Evolutionary conservation across 352 stramenopile genomes (phyloP).

Genomic region (Globisporangium yorkense): DNA sequence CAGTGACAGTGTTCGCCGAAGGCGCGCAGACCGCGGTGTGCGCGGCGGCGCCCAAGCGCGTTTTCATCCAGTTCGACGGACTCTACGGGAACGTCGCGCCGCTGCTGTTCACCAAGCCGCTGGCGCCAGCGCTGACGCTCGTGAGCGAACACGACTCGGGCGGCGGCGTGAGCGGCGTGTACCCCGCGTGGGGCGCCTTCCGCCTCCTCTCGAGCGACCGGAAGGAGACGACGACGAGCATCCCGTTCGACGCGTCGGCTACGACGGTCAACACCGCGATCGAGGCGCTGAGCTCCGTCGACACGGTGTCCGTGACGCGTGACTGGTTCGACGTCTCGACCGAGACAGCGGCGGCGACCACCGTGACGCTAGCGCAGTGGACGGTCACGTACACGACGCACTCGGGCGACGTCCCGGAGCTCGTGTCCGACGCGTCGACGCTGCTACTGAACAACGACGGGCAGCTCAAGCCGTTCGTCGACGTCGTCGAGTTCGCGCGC

Average conservation of each 20-base stretch:
- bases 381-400: slow-evolving; percentile 58
- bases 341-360: slow-evolving; percentile 22
- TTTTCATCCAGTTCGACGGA: slow-evolving; percentile 77
- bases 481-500: slow-evolving; percentile 38
- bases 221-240: slow-evolving; percentile 34
- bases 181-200: slow-evolving; percentile 87
- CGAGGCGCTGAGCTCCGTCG: slow-evolving; percentile 72
- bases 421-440: slow-evolving; percentile 35
- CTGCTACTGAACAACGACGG: slow-evolving; percentile 38
- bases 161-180: slow-evolving; percentile 66
- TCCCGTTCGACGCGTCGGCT: slow-evolving; percentile 66
- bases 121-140: slow-evolving; percentile 28
- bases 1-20: slow-evolving; percentile 35
- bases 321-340: slow-evolving; percentile 65
- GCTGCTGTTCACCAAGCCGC: slow-evolving; percentile 30
- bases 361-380: slow-evolving; percentile 60
- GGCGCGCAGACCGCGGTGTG: slow-evolving; percentile 46
- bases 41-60: slow-evolving; percentile 24
- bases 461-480: slow-evolving; percentile 48
- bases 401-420: slow-evolving; percentile 37
- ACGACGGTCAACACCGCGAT: slow-evolving; percentile 56
- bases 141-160: slow-evolving; percentile 36
- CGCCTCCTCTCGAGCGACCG: slow-evolving; percentile 41
- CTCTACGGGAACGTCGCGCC: slow-evolving; percentile 53
- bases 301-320: slow-evolving; percentile 67